A percentile compares a stretch with the other conserved stretches of the same genome.
Evolutionary conservation across 202 grass and related monocot species (phyloP).

Genomic region (Hordeum pubiflorum): DNA sequence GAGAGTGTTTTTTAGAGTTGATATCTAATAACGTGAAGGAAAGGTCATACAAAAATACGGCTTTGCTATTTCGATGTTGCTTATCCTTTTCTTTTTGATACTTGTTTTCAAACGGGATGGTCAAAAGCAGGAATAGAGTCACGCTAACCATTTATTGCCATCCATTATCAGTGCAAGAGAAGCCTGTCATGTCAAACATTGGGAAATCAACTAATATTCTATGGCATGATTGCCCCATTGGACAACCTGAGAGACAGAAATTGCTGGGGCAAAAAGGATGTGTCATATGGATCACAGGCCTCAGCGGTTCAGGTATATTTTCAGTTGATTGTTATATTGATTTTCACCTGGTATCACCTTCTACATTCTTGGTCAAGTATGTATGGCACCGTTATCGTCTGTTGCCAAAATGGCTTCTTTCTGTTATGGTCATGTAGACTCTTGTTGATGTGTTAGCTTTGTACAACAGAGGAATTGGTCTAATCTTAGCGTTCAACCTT

Average conservation of each 20-base stretch:
- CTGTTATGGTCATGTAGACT: neutral
- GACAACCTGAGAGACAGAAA: conserved; percentile 69
- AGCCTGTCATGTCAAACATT: conserved; percentile 52
- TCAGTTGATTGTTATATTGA: neutral
- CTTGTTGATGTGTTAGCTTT: conserved; percentile 6
- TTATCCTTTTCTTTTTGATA: neutral
- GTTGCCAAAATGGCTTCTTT: neutral
- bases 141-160: conserved; percentile 22
- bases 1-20: neutral
- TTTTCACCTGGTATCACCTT: neutral
- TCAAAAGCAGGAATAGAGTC: neutral
- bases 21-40: neutral
- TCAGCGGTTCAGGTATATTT: conserved; percentile 84
- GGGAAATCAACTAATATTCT: conserved; percentile 90
- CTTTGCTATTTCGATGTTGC: neutral
- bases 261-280: conserved; percentile 81
- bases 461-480: neutral
- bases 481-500: neutral
- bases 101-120: neutral
- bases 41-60: neutral
- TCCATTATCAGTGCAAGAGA: conserved; percentile 41
- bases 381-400: neutral
- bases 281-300: conserved; percentile 95
- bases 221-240: conserved; percentile 86
- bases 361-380: conserved; percentile 8